Evolutionary conservation across 805 yeast genomes (phyloP).

Genomic region (Candida taoyuanica): DNA sequence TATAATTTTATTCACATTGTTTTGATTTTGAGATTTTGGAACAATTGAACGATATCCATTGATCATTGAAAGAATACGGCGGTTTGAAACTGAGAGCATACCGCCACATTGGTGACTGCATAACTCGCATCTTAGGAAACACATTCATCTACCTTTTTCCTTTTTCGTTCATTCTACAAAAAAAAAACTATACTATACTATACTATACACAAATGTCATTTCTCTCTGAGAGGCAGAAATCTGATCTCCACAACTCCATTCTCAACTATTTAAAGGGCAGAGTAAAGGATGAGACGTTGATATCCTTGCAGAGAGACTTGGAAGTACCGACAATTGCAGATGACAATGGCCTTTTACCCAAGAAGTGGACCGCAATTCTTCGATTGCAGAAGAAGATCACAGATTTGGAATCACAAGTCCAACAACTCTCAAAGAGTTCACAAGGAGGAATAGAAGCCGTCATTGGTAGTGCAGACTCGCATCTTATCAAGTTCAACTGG

Average conservation of each 20-base stretch:
- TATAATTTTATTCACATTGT: too few relatives aligned
- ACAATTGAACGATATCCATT: too few relatives aligned
- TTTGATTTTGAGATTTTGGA: too few relatives aligned
- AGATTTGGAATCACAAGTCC: slow-evolving; percentile 60
- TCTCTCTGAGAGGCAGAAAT: slow-evolving; percentile 39
- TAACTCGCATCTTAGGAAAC: too few relatives aligned
- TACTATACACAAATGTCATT: slow-evolving; percentile 23
- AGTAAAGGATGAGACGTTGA: slow-evolving; percentile 11
- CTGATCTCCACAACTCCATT: slow-evolving; percentile 44
- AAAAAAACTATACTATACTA: neutral
- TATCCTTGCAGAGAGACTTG: slow-evolving; percentile 22
- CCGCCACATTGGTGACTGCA: too few relatives aligned
- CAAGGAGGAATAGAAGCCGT: slow-evolving; percentile 32
- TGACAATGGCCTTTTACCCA: slow-evolving; percentile 45
- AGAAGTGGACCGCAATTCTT: slow-evolving; percentile 85
- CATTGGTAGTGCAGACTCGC: slow-evolving; percentile 23
- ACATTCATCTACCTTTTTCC: too few relatives aligned
- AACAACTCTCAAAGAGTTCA: slow-evolving; percentile 42
- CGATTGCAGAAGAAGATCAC: slow-evolving; percentile 70
- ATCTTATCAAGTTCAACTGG: slow-evolving; percentile 23
- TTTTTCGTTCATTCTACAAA: neutral
- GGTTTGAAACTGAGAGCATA: too few relatives aligned
- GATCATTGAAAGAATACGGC: too few relatives aligned
- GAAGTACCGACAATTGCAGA: slow-evolving; percentile 19
- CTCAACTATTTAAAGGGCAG: slow-evolving; percentile 42